Evolutionary conservation across 495 filamentous ascomycete species (phyloP).

Genomic region (Podospora comata): DNA sequence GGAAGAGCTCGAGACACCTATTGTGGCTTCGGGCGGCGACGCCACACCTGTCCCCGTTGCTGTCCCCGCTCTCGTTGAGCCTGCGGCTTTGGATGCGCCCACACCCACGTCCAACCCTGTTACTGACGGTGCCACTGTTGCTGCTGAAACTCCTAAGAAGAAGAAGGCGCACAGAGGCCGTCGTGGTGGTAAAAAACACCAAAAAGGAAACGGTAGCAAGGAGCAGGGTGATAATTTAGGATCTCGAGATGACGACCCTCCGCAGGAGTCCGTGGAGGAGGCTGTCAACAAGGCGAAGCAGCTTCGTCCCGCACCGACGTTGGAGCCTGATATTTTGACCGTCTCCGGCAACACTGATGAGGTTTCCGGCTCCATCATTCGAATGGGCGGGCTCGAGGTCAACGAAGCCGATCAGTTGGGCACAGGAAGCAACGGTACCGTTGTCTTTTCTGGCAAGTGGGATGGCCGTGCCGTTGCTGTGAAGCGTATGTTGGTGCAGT

Average conservation of each 20-base stretch:
- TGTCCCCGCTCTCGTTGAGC: neutral
- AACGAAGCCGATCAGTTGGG: slow-evolving; percentile 71
- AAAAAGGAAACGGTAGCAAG: slow-evolving; percentile 46
- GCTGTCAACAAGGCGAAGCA: slow-evolving; percentile 45
- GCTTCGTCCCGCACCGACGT: slow-evolving; percentile 44
- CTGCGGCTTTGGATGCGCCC: slow-evolving; percentile 9
- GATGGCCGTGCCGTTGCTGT: slow-evolving; percentile 92
- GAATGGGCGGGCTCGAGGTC: slow-evolving; percentile 70
- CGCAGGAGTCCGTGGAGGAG: slow-evolving; percentile 42
- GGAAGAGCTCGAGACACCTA: slow-evolving; percentile 3
- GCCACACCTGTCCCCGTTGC: neutral
- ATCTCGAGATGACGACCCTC: slow-evolving; percentile 40
- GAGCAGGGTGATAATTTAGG: slow-evolving; percentile 40
- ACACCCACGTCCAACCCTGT: neutral
- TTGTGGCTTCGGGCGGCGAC: neutral
- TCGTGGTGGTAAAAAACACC: slow-evolving; percentile 73
- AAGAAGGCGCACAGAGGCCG: slow-evolving; percentile 80
- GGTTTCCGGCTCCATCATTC: slow-evolving; percentile 57
- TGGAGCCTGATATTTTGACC: slow-evolving; percentile 58
- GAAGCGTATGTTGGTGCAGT: slow-evolving; percentile 92
- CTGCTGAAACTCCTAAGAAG: slow-evolving; percentile 50
- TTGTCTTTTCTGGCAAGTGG: slow-evolving; percentile 80
- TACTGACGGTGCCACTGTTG: slow-evolving; percentile 38
- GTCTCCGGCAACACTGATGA: slow-evolving; percentile 49
- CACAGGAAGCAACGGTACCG: slow-evolving; percentile 79